phyloP scores from a whole-genome alignment of 2,329 filamentous ascomycete genomes.

The Aureobasidium zeae region DNA sequence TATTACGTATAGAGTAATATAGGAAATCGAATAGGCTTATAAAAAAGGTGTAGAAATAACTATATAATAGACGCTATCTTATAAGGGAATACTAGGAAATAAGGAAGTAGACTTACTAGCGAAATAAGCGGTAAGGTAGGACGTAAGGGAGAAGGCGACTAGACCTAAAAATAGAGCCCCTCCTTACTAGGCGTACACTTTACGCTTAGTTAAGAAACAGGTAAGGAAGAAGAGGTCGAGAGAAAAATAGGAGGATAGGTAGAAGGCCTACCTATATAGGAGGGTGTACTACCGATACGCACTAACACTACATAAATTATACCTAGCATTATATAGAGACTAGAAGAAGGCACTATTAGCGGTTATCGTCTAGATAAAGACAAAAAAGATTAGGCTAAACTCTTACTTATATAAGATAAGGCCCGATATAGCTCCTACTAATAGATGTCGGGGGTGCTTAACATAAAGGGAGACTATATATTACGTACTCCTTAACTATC shows the following conservation, averaged over 20 bases:
- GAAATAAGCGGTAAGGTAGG: neutral
- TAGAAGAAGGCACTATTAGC: neutral
- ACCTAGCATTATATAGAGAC: neutral
- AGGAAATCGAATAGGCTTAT: neutral
- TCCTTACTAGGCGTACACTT: neutral
- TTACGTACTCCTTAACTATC: constrained; percentile 2
- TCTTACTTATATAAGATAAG: constrained; percentile 4
- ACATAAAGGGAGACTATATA: neutral
- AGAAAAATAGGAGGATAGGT: neutral
- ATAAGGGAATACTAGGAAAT: neutral
- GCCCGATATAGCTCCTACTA: neutral
- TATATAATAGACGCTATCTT: neutral
- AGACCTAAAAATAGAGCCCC: neutral
- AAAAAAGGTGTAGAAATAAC: neutral
- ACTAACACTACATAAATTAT: neutral
- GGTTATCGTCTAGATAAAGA: neutral
- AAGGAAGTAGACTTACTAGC: neutral
- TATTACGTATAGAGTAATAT: neutral
- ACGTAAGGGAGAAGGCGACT: too few relatives aligned
- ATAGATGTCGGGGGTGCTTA: neutral
- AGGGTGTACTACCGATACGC: neutral
- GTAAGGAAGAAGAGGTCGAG: neutral
- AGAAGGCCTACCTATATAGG: neutral
- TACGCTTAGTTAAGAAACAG: neutral
- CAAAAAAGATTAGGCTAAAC: constrained; percentile 2